These are phyloP conservation scores for Fragaria vesca DNA, from an alignment of 306 rosid species.

Conservation along the genomic window DNA sequence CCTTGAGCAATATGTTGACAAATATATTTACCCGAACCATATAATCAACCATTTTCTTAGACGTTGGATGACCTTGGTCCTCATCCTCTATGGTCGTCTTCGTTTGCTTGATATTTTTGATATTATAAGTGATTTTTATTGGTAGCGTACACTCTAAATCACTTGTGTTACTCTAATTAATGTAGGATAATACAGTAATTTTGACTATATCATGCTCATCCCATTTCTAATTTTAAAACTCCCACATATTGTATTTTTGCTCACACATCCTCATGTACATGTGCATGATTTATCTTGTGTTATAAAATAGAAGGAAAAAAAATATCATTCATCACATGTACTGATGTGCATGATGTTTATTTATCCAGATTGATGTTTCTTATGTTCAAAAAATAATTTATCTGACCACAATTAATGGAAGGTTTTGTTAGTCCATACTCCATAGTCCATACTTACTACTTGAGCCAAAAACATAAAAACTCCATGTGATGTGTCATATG, in stretches of 20 bases:
- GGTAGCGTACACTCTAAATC: too few relatives aligned
- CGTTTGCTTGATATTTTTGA: too few relatives aligned
- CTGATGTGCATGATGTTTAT: background rate
- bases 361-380: background rate
- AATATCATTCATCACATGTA: background rate
- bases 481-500: background rate
- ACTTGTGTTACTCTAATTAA: too few relatives aligned
- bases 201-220: background rate
- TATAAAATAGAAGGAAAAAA: background rate
- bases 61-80: too few relatives aligned
- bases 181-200: background rate
- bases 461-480: too few relatives aligned
- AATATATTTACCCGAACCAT: too few relatives aligned
- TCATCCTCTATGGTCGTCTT: too few relatives aligned
- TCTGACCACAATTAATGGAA: background rate
- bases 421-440: too few relatives aligned
- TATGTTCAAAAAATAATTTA: background rate
- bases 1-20: too few relatives aligned
- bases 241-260: background rate
- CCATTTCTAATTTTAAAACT: background rate
- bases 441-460: too few relatives aligned
- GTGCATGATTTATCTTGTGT: background rate
- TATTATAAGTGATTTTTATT: too few relatives aligned
- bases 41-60: too few relatives aligned
- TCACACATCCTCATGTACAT: background rate